Percentiles rank a stretch among this genome's conserved stretches.
Evolutionary conservation across 768 basidiomycete genomes (phyloP).

Genomic region (Naganishia kalamii): DNA sequence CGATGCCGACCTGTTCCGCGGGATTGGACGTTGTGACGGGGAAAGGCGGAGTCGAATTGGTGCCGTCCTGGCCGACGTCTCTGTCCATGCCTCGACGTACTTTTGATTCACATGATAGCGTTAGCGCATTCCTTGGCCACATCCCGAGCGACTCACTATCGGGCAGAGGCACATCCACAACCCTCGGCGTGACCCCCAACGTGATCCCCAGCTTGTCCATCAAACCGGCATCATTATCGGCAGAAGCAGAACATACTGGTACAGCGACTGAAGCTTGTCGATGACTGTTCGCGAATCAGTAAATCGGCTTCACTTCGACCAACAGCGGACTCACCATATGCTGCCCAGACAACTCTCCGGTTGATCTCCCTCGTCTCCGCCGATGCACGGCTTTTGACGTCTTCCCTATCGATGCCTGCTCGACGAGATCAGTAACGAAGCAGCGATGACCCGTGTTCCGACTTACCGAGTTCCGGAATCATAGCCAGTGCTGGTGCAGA

Average conservation of each 20-base stretch:
- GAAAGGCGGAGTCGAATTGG: neutral
- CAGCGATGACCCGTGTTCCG: neutral
- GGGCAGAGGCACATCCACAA: neutral
- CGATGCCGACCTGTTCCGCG: neutral
- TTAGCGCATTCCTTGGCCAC: neutral
- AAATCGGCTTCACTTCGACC: neutral
- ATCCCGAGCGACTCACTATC: neutral
- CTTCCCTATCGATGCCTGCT: neutral
- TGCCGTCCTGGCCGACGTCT: neutral
- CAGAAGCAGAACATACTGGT: constrained; percentile 17
- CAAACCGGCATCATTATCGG: constrained; percentile 18
- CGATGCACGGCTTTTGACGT: neutral
- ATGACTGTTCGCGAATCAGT: constrained; percentile 15
- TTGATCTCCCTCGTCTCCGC: constrained; percentile 27
- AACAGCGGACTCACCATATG: constrained; percentile 22
- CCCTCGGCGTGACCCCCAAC: neutral
- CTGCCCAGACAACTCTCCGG: constrained; percentile 30
- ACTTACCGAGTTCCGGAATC: constrained; percentile 30
- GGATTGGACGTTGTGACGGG: neutral
- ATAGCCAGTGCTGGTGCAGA: constrained; percentile 26
- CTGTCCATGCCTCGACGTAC: too few relatives aligned
- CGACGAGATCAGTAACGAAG: constrained; percentile 18
- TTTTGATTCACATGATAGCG: too few relatives aligned
- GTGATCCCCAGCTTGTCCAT: constrained; percentile 25
- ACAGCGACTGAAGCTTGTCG: constrained; percentile 33